Evolutionary conservation across 768 basidiomycete species (phyloP).

Genomic region (Pulveroboletus sp.): DNA sequence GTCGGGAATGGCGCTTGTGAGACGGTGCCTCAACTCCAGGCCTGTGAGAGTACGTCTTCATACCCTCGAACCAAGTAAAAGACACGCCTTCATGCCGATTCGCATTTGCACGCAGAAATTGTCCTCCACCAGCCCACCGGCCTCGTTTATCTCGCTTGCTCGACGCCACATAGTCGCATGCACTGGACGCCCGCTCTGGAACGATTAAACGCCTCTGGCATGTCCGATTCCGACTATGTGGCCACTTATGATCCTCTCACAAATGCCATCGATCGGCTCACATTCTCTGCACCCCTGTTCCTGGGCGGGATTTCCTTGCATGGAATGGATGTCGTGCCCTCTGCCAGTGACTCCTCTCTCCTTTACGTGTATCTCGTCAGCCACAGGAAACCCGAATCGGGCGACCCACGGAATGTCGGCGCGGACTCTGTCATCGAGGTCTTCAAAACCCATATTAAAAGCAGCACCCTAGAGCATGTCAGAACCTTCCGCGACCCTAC

Average conservation of each 20-base stretch:
- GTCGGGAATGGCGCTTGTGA: constrained; percentile 49
- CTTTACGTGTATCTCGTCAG: constrained; percentile 71
- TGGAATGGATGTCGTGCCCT: constrained; percentile 66
- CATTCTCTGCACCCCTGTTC: constrained; percentile 36
- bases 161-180: constrained; percentile 42
- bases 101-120: constrained; percentile 40
- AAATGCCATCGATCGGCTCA: constrained; percentile 42
- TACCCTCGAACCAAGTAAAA: background rate
- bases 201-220: constrained; percentile 35
- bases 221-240: constrained; percentile 49
- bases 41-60: constrained; percentile 57
- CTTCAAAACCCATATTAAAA: constrained; percentile 51
- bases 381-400: constrained; percentile 52
- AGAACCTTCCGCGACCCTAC: constrained; percentile 50
- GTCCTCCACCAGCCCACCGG: constrained; percentile 57
- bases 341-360: constrained; percentile 41
- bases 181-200: constrained; percentile 49
- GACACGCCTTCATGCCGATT: background rate
- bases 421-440: constrained; percentile 72
- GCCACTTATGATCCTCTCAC: constrained; percentile 55
- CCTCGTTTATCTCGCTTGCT: constrained; percentile 61
- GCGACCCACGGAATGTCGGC: constrained; percentile 43
- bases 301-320: constrained; percentile 49
- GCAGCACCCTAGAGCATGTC: constrained; percentile 46
- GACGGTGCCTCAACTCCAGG: constrained; percentile 49